Evolutionary conservation across 495 filamentous ascomycete genomes (phyloP).

Genomic region (Talaromyces proteolyticus): DNA sequence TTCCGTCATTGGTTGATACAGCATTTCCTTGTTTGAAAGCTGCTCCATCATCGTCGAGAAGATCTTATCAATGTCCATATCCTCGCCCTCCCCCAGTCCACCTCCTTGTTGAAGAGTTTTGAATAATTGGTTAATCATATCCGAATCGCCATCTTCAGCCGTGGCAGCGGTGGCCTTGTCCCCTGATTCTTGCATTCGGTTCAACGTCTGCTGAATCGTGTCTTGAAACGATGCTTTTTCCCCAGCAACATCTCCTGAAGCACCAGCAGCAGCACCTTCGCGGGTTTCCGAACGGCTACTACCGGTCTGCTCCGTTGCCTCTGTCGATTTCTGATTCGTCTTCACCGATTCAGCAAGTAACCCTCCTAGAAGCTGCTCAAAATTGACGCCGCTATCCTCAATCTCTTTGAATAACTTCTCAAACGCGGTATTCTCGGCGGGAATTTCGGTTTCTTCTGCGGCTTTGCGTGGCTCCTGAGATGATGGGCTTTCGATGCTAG

Average conservation of each 20-base stretch:
- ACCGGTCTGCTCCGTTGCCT: too few species aligned
- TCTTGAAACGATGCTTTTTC: constrained; percentile 69
- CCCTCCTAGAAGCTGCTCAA: too few species aligned
- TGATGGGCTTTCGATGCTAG: too few species aligned
- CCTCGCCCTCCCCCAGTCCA: constrained; percentile 56
- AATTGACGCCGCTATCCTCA: too few species aligned
- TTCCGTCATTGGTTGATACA: constrained; percentile 99
- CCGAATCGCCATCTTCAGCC: constrained; percentile 59
- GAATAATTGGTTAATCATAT: constrained; percentile 78
- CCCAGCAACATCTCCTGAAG: constrained; percentile 13
- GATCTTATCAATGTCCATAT: constrained; percentile 90
- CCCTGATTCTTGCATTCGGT: constrained; percentile 84
- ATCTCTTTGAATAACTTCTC: too few species aligned
- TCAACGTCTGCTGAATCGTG: constrained; percentile 84
- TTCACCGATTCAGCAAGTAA: too few species aligned
- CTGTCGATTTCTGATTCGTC: too few species aligned
- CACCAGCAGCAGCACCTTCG: too few species aligned
- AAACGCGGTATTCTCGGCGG: too few species aligned
- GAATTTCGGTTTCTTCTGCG: too few species aligned
- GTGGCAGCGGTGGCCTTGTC: constrained; percentile 77
- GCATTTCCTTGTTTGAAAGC: constrained; percentile 93
- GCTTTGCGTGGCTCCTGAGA: too few species aligned
- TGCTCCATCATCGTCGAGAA: constrained; percentile 98
- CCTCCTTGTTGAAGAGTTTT: constrained; percentile 70
- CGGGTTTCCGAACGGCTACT: too few species aligned